Conservation (phyloP, 169 alveolate species). For the Babesia microti region DNA sequence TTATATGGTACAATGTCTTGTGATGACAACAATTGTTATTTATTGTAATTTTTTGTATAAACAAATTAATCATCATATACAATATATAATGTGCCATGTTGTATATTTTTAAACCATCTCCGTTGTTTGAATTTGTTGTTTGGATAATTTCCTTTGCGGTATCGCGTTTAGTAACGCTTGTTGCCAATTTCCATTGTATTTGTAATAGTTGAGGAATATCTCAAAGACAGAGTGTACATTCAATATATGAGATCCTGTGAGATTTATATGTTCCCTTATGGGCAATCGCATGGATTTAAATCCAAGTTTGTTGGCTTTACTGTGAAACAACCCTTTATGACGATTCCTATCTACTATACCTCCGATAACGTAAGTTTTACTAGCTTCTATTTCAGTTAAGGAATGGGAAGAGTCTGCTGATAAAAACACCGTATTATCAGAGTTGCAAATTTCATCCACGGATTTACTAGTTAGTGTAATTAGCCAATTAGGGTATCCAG, state of each 20-base stretch:
- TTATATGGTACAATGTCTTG: constrained; percentile 26
- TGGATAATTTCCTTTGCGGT: constrained; percentile 30
- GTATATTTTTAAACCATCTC: too few relatives aligned
- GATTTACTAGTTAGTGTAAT: constrained; percentile 17
- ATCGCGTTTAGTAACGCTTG: constrained; percentile 31
- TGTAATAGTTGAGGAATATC: constrained; percentile 24
- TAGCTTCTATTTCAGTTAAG: constrained; percentile 15
- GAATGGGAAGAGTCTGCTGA: constrained; percentile 41
- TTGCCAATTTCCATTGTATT: constrained; percentile 27
- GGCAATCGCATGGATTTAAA: constrained; percentile 42
- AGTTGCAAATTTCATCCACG: constrained; percentile 13
- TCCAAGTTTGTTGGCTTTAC: constrained; percentile 24
- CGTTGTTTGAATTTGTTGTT: background rate
- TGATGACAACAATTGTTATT: too few relatives aligned
- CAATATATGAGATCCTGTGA: constrained; percentile 41
- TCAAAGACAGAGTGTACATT: constrained; percentile 38
- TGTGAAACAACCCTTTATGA: constrained; percentile 32
- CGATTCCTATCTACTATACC: constrained; percentile 62
- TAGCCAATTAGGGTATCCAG: constrained; percentile 39
- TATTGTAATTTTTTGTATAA: too few relatives aligned
- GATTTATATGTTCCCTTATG: constrained; percentile 31
- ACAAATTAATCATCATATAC: too few relatives aligned
- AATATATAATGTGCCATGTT: too few relatives aligned
- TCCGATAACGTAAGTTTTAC: constrained; percentile 48
- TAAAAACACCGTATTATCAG: constrained; percentile 6